Conservation (phyloP, 106 monocot species). For the Apostasia shenzhenica region DNA sequence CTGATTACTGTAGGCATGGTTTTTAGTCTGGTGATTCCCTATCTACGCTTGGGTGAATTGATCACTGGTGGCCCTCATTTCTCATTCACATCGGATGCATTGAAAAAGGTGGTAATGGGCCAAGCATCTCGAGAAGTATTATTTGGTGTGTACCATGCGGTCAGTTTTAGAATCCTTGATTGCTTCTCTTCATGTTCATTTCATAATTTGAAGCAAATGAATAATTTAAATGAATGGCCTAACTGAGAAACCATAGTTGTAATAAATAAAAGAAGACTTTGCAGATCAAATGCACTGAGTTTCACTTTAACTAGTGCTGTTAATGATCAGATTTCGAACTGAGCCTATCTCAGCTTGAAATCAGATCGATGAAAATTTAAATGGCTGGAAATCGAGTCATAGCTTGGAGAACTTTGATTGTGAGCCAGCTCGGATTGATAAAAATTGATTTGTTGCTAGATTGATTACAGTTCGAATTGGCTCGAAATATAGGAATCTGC, state of each 20-base stretch:
- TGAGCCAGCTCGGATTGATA: too few species aligned
- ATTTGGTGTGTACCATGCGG: conserved; percentile 42
- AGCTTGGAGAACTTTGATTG: too few species aligned
- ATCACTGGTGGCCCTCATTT: conserved; percentile 49
- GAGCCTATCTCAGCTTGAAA: too few species aligned
- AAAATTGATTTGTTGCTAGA: too few species aligned
- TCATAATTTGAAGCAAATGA: background rate
- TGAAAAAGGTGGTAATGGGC: conserved; percentile 43
- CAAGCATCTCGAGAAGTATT: conserved; percentile 47
- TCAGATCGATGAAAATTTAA: too few species aligned
- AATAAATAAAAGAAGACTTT: too few species aligned
- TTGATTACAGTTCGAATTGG: too few species aligned
- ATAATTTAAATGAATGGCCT: background rate
- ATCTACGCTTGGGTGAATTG: conserved; percentile 54
- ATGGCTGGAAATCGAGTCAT: too few species aligned
- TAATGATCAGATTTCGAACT: too few species aligned
- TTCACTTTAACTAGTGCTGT: too few species aligned
- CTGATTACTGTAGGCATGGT: conserved; percentile 1
- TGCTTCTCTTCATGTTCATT: background rate
- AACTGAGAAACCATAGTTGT: background rate
- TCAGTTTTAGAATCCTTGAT: conserved; percentile 7
- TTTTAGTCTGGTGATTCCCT: conserved; percentile 50
- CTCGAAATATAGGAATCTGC: too few species aligned
- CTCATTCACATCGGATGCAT: conserved; percentile 44
- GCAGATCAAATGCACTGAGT: too few species aligned